Percentiles rank a stretch among this genome's conserved stretches.
Evolutionary conservation across 371 early-diverging fungal genomes (phyloP).

Genomic region (Nematocida parisii): DNA sequence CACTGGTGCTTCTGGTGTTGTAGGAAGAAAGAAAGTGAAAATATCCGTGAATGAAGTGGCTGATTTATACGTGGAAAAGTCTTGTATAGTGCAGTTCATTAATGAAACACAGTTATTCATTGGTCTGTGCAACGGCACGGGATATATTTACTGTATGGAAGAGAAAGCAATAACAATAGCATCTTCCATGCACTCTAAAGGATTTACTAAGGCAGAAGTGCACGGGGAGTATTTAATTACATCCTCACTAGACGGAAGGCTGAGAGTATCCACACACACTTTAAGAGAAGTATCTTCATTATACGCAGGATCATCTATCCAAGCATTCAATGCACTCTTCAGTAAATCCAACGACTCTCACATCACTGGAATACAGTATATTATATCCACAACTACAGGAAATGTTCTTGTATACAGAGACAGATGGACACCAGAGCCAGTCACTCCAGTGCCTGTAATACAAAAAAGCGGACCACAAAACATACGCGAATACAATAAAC

Average conservation of each 20-base stretch:
- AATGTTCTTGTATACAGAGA: slow-evolving; percentile 42
- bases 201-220: slow-evolving; percentile 10
- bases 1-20: slow-evolving; percentile 10
- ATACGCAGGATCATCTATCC: slow-evolving; percentile 25
- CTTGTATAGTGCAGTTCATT: slow-evolving; percentile 20
- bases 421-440: slow-evolving; percentile 41
- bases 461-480: slow-evolving; percentile 6
- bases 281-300: slow-evolving; percentile 40
- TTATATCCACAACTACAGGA: slow-evolving; percentile 31
- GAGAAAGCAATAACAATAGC: neutral
- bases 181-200: slow-evolving; percentile 42
- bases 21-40: neutral
- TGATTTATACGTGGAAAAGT: slow-evolving; percentile 13
- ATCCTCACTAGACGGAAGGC: slow-evolving; percentile 40
- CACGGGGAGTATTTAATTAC: slow-evolving; percentile 45
- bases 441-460: neutral
- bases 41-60: neutral
- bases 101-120: slow-evolving; percentile 19
- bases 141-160: slow-evolving; percentile 42
- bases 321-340: slow-evolving; percentile 25
- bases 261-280: slow-evolving; percentile 34
- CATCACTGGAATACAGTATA: slow-evolving; percentile 20
- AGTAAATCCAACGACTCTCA: neutral
- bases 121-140: slow-evolving; percentile 25
- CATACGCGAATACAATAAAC: slow-evolving; percentile 5